These are phyloP conservation scores for Oenanthe sinensis DNA, from an alignment of 129 eudicot genomes.

Conservation along the genomic window DNA sequence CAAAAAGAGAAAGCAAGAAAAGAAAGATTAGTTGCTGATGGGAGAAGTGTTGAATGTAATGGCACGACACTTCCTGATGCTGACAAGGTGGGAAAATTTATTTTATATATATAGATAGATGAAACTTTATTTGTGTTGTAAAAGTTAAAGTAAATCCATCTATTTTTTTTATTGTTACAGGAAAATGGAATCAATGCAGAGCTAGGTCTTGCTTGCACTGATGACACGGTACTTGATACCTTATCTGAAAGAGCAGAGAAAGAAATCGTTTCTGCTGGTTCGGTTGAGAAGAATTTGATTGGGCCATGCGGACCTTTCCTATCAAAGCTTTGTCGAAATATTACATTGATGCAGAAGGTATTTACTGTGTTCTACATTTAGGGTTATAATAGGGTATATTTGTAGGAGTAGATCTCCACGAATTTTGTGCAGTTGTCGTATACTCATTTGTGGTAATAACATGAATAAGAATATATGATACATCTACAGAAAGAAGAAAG, in stretches of 20 bases:
- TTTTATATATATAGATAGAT: background rate
- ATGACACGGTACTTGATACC: conserved; percentile 78
- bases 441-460: background rate
- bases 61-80: conserved; percentile 25
- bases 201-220: conserved; percentile 83
- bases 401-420: background rate
- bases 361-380: background rate
- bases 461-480: background rate
- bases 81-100: conserved; percentile 37
- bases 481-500: background rate
- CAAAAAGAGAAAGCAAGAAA: conserved; percentile 71
- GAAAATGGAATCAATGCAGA: conserved; percentile 79
- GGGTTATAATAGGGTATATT: background rate
- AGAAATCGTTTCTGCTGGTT: conserved; percentile 72
- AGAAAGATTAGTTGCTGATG: conserved; percentile 58
- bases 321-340: conserved; percentile 80
- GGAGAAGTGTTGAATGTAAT: conserved; percentile 17
- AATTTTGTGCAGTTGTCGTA: background rate
- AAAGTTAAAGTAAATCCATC: background rate
- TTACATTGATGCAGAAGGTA: conserved; percentile 89
- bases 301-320: conserved; percentile 80
- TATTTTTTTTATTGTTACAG: conserved; percentile 32
- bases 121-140: background rate
- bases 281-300: conserved; percentile 59
- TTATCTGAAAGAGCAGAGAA: conserved; percentile 75